A percentile compares a stretch with the other conserved stretches of the same genome.
These are phyloP conservation scores for Alternaria rosae DNA, from an alignment of 2,329 filamentous ascomycete genomes.

Conservation along the genomic window DNA sequence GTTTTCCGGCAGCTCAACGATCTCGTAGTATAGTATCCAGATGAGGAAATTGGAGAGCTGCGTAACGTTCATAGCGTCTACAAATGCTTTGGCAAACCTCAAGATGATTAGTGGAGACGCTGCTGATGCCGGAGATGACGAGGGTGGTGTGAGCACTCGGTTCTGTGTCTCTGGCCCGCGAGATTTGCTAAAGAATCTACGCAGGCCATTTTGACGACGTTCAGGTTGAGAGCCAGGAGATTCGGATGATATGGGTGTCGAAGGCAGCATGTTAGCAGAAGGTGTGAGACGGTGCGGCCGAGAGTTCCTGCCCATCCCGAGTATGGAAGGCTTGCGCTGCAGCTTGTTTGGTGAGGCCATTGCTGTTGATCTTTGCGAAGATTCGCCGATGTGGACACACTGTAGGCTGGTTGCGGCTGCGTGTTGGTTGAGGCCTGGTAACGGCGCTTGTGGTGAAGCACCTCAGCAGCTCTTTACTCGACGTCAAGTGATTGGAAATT, in stretches of 20 bases:
- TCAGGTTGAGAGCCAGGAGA: neutral
- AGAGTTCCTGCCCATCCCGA: neutral
- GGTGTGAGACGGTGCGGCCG: neutral
- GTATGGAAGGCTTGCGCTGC: slow-evolving; percentile 3
- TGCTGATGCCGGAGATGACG: neutral
- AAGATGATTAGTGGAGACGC: slow-evolving; percentile 1
- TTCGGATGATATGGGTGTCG: neutral
- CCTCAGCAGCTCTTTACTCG: neutral
- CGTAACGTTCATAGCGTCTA: slow-evolving; percentile 17
- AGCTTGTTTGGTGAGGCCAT: neutral
- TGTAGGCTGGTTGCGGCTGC: neutral
- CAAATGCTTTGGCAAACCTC: slow-evolving; percentile 22
- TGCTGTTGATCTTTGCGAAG: neutral
- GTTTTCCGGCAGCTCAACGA: slow-evolving; percentile 27
- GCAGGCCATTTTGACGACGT: neutral
- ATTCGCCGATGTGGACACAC: neutral
- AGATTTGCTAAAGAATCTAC: neutral
- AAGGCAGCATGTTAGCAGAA: neutral
- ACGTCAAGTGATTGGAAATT: neutral
- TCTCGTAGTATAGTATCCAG: slow-evolving; percentile 35
- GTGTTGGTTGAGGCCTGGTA: neutral
- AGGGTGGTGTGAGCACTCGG: slow-evolving; percentile 4
- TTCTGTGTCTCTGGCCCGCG: slow-evolving; percentile 1
- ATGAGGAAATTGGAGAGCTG: slow-evolving; percentile 31
- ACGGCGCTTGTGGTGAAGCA: neutral